Evolutionary conservation across 805 yeast species (phyloP), one percentile per base, ranked within the genome.

Genomic region (Wilhelminamyces savonicus): DNA sequence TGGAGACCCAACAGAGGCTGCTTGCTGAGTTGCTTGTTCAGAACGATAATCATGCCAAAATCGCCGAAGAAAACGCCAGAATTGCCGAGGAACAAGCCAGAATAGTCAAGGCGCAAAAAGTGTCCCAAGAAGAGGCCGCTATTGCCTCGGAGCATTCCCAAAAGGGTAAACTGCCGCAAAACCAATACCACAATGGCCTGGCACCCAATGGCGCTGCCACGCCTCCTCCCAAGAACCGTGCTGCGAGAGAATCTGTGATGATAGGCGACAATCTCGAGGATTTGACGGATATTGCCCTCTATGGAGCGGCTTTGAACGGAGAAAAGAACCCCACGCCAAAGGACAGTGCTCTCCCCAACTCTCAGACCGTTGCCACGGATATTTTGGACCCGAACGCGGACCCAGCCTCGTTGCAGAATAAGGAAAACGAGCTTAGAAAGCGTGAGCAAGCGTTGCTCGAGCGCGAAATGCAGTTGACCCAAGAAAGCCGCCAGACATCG

Each of bases 221-320:
- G n/a, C n/a, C n/a, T n/a, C n/a, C n/a, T n/a, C n/a, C n/a, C n/a
- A n/a, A n/a, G n/a, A n/a, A n/a, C n/a, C n/a, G n/a, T n/a, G n/a
- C n/a, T n/a, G n/a, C 21, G 18, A 46, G 50, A 27, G 48, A 41
- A 19, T 47, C 54, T 5, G 32, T 43, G 16, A 29, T 34, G 23
- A 35, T 43, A 13, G 31, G 40, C 13, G 37, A 49, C 18, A 57
- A 51, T 23, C 45, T 62, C 28, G 49, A 53, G n/a, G 67, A 61
- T 34, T 50, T 58, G 18, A 43, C 62, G 3, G 58, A 58, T 32
- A 56, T 62, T 26, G 66, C 64, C 2, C 35, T 51, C 19, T 62
- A 57, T 35, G 66, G 65, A 6, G 65, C 61, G 16, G 35, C 37
- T 4, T 42, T 59, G 31, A 55, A 57, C 31, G 62, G 53, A 8